Evolutionary conservation across 306 rosid species (phyloP).

Genomic region (Cyclanthera cordifolia): DNA sequence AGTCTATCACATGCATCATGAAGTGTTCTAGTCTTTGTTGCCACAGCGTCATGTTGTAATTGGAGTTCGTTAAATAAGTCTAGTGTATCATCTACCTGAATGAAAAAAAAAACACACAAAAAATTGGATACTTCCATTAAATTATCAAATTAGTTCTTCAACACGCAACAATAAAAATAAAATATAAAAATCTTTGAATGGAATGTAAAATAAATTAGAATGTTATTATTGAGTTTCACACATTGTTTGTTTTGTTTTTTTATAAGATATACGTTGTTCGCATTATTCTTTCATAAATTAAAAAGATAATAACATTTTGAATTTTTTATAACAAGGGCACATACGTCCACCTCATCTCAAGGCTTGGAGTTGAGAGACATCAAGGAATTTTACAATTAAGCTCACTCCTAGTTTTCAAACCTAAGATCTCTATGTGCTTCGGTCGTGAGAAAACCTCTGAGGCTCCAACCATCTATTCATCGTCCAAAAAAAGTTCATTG

Average conservation of each 20-base stretch:
- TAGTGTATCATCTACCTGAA: conserved; percentile 84
- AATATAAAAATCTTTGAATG: not conserved
- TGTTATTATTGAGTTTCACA: not conserved
- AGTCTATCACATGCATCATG: conserved; percentile 93
- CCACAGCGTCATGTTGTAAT: conserved; percentile 89
- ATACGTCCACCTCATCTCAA: too few relatives aligned
- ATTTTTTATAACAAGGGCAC: too few relatives aligned
- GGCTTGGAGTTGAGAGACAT: too few relatives aligned
- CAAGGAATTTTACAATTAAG: too few relatives aligned
- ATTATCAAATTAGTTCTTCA: not conserved
- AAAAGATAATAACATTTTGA: not conserved
- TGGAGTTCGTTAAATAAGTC: conserved; percentile 74
- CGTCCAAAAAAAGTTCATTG: not conserved
- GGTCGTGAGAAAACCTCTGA: not conserved
- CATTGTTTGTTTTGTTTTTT: not conserved
- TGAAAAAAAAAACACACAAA: not conserved
- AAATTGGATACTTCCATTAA: not conserved
- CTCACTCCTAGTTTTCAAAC: too few relatives aligned
- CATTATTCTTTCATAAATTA: not conserved
- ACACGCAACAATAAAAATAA: not conserved
- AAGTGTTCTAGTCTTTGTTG: conserved; percentile 92
- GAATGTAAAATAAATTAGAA: not conserved
- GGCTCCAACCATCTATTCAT: not conserved
- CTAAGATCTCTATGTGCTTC: not conserved
- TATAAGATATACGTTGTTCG: not conserved